Evolutionary conservation across 164 flowering plant genomes (phyloP).

Genomic region (Vitis labrusca): DNA sequence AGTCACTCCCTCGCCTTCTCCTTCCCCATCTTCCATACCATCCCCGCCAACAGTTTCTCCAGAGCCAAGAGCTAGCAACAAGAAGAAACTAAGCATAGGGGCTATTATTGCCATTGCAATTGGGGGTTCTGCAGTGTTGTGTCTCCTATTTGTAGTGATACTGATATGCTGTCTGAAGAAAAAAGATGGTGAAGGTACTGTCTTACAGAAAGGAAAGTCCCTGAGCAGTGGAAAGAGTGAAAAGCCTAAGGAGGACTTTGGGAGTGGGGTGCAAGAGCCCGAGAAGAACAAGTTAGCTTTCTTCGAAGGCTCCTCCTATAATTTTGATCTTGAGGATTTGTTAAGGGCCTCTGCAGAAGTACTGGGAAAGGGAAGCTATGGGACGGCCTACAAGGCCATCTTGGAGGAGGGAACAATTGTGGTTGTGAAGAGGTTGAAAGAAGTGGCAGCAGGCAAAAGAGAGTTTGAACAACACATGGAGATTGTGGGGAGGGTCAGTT

Average conservation of each 20-base stretch:
- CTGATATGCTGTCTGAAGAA: slow-evolving; percentile 45
- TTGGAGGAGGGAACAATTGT: slow-evolving; percentile 54
- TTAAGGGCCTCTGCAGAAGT: slow-evolving; percentile 61
- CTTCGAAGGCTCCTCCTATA: slow-evolving; percentile 39
- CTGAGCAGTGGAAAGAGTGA: slow-evolving; percentile 38
- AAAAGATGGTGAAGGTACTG: slow-evolving; percentile 24
- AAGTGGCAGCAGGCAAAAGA: slow-evolving; percentile 33
- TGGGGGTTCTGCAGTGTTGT: slow-evolving; percentile 44
- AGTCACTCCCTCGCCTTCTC: slow-evolving; percentile 45
- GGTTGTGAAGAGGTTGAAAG: slow-evolving; percentile 57
- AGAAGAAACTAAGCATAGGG: slow-evolving; percentile 39
- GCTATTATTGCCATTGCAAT: slow-evolving; percentile 58
- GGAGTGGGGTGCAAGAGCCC: slow-evolving; percentile 68
- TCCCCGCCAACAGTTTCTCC: slow-evolving; percentile 22
- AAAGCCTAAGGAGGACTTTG: slow-evolving; percentile 64
- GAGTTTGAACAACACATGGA: slow-evolving; percentile 64
- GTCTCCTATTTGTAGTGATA: slow-evolving; percentile 33
- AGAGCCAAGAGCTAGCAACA: slow-evolving; percentile 18
- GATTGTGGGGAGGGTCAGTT: slow-evolving; percentile 37
- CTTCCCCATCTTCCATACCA: slow-evolving; percentile 21
- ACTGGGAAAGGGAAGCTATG: slow-evolving; percentile 59
- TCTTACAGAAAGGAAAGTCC: slow-evolving; percentile 34
- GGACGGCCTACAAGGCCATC: slow-evolving; percentile 53
- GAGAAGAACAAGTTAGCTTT: slow-evolving; percentile 52
- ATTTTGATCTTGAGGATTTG: slow-evolving; percentile 53